These are phyloP conservation scores for Pouteria campechiana DNA, from an alignment of 179 eudicot genomes.

Conservation along the genomic window DNA sequence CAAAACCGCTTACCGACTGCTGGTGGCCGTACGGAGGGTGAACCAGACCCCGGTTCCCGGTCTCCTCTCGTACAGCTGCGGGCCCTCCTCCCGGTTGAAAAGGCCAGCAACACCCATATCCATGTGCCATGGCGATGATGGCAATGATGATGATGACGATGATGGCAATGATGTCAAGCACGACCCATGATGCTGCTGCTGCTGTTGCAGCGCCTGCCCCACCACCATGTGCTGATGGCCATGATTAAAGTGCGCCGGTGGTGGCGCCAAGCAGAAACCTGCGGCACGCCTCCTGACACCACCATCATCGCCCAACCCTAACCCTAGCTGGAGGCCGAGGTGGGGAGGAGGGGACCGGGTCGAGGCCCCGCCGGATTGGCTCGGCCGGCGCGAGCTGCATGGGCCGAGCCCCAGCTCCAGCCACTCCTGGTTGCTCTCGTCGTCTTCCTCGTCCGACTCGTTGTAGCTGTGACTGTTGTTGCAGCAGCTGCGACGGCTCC, in stretches of 20 bases:
- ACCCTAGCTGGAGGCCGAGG: neutral
- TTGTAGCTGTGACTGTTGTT: no score
- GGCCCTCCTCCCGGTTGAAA: neutral
- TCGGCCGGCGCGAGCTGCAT: neutral
- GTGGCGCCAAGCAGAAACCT: neutral
- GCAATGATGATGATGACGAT: neutral
- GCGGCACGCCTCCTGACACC: neutral
- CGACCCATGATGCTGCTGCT: neutral
- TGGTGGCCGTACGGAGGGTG: neutral
- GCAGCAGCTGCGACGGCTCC: neutral
- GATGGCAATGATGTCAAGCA: neutral
- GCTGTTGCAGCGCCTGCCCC: no score
- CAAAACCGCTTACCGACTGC: neutral
- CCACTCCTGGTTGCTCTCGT: neutral
- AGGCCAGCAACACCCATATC: neutral
- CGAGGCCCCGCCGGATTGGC: neutral
- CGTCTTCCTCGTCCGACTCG: neutral
- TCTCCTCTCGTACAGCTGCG: neutral
- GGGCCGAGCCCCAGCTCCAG: constrained; percentile 1
- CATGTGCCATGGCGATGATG: neutral
- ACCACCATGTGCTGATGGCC: neutral
- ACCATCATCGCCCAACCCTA: neutral
- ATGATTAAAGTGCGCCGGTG: neutral
- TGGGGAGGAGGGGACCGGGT: neutral
- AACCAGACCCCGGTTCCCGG: constrained; percentile 1